A percentile compares a stretch with the other conserved stretches of the same genome.
phyloP scores from a whole-genome alignment of 805 yeast genomes.

The Suhomyces xylopsoci region DNA sequence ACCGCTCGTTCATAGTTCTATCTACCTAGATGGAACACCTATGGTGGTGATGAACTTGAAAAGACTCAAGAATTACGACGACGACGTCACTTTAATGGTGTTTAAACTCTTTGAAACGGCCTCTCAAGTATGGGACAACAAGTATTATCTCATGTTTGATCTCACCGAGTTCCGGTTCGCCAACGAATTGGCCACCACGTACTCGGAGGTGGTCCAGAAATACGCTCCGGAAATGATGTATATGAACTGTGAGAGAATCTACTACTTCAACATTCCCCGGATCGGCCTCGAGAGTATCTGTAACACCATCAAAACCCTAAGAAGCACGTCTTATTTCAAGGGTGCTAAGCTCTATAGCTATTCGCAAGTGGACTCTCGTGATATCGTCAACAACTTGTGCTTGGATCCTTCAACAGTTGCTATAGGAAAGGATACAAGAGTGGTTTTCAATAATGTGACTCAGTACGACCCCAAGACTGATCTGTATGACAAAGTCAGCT shows the following conservation, averaged over 20 bases:
- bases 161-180: slow-evolving; percentile 56
- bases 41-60: slow-evolving; percentile 52
- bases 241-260: slow-evolving; percentile 51
- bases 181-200: slow-evolving; percentile 21
- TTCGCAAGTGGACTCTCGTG: slow-evolving; percentile 33
- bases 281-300: slow-evolving; percentile 1
- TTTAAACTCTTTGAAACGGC: slow-evolving; percentile 63
- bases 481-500: slow-evolving; percentile 55
- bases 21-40: slow-evolving; percentile 72
- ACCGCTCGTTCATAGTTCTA: slow-evolving; percentile 57
- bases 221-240: slow-evolving; percentile 52
- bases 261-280: slow-evolving; percentile 49
- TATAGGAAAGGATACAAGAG: slow-evolving; percentile 36
- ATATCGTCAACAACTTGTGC: slow-evolving; percentile 33
- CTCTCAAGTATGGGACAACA: slow-evolving; percentile 68
- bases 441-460: slow-evolving; percentile 34
- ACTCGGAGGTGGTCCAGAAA: slow-evolving; percentile 35
- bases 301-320: not conserved
- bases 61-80: slow-evolving; percentile 30
- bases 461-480: slow-evolving; percentile 47
- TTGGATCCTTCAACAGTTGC: slow-evolving; percentile 32
- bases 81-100: slow-evolving; percentile 47
- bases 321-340: slow-evolving; percentile 13
- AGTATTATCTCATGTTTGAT: slow-evolving; percentile 62
- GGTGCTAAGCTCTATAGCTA: slow-evolving; percentile 24